Conservation (phyloP, 148 eudicot species). For the Rhododendron ovatum region DNA sequence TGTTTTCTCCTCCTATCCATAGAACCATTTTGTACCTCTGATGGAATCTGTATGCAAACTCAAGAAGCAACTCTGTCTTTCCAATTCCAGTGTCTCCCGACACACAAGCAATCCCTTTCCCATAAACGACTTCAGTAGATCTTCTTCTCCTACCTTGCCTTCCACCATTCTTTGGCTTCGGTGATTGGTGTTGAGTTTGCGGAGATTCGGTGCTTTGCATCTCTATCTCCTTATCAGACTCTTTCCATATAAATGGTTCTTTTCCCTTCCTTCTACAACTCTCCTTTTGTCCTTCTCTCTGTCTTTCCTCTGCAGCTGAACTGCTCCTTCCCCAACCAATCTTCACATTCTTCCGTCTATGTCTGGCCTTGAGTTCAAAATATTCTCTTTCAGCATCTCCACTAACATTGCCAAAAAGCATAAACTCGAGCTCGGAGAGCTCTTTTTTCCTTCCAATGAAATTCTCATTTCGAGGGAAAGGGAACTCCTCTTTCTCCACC, state of each 20-base stretch:
- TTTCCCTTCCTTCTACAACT: conserved; percentile 60
- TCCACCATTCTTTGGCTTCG: conserved; percentile 38
- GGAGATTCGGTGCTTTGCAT: conserved; percentile 60
- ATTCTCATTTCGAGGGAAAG: conserved; percentile 80
- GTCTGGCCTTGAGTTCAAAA: conserved; percentile 76
- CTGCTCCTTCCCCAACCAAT: conserved; percentile 72
- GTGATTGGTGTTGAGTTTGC: conserved; percentile 27
- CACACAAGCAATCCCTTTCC: conserved; percentile 85
- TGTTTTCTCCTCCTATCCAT: conserved; percentile 95
- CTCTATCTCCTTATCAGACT: conserved; percentile 89
- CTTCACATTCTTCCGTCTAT: conserved; percentile 58
- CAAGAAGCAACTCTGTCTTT: conserved; percentile 91
- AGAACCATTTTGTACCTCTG: conserved; percentile 92
- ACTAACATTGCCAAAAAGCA: conserved; percentile 84
- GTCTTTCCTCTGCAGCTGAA: conserved; percentile 46
- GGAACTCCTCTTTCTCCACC: conserved; percentile 84
- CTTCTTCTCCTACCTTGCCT: conserved; percentile 51
- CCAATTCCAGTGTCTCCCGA: conserved; percentile 95
- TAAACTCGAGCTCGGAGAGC: conserved; percentile 78
- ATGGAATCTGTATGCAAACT: conserved; percentile 80
- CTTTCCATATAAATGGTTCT: conserved; percentile 83
- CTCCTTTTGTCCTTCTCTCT: conserved; percentile 29
- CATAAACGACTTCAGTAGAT: conserved; percentile 58
- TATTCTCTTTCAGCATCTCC: conserved; percentile 79
- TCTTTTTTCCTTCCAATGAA: conserved; percentile 91